Evolutionary conservation across 225 moss, liverwort and hornwort genomes (phyloP).

Genomic region (Physcomitrium patens): DNA sequence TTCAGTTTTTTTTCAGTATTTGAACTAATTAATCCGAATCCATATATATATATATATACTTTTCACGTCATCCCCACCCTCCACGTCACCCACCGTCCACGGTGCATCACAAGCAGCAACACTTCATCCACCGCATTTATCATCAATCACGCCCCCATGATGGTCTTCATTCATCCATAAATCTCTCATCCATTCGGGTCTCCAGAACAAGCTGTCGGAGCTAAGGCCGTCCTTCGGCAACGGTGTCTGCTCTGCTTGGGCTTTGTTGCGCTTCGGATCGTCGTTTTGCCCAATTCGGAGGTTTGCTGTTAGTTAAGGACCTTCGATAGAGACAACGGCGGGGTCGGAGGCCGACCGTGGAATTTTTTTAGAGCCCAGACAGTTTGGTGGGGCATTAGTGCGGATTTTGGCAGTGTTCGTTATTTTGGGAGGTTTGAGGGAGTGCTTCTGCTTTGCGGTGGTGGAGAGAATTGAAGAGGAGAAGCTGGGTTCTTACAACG

Average conservation of each 20-base stretch:
- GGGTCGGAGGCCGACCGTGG: not conserved
- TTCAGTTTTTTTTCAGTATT: no score
- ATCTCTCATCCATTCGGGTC: no score
- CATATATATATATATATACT: no score
- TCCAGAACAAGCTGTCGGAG: conserved; percentile 11
- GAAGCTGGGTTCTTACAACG: not conserved
- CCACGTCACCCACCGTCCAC: no score
- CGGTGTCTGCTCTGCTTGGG: not conserved
- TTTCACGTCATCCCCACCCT: no score
- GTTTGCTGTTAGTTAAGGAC: not conserved
- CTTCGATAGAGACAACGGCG: not conserved
- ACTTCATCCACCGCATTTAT: no score
- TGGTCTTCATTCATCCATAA: no score
- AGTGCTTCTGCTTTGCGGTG: not conserved
- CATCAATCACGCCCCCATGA: no score
- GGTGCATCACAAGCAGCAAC: no score
- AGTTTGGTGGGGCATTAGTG: not conserved
- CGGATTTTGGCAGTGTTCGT: not conserved
- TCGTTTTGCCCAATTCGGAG: conserved; percentile 2
- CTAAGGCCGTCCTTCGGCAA: not conserved
- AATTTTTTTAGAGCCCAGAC: no score
- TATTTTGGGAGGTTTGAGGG: not conserved
- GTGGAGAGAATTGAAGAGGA: not conserved
- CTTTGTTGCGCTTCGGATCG: not conserved
- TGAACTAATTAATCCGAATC: no score